Evolutionary conservation across 768 basidiomycete species (phyloP).

Genomic region (Xerocomellus amylosporus): DNA sequence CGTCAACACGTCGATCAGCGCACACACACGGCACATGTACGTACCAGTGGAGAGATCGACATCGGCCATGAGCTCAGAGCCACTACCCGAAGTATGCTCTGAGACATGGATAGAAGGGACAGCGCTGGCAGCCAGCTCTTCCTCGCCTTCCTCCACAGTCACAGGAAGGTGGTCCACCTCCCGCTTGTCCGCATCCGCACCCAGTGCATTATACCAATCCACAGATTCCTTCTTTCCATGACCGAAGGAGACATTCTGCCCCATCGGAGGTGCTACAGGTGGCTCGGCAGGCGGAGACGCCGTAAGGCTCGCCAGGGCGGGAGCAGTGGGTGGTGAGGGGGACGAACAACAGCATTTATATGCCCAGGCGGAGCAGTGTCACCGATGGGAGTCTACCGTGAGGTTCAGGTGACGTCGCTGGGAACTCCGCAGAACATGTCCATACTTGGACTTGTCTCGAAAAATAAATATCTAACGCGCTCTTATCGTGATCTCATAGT

Average conservation of each 20-base stretch:
- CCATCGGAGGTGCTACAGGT: slow-evolving; percentile 15
- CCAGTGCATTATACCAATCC: slow-evolving; percentile 89
- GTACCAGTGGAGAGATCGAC: slow-evolving; percentile 67
- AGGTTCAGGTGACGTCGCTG: too few species aligned
- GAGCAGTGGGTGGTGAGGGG: slow-evolving; percentile 30
- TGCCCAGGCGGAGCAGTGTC: slow-evolving; percentile 69
- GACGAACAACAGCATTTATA: slow-evolving; percentile 49
- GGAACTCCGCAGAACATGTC: slow-evolving; percentile 1
- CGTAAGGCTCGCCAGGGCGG: neutral
- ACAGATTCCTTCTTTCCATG: slow-evolving; percentile 70
- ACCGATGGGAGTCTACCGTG: too few species aligned
- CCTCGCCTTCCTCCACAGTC: slow-evolving; percentile 63
- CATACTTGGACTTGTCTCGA: slow-evolving; percentile 4
- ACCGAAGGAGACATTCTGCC: slow-evolving; percentile 15
- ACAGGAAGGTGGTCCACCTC: slow-evolving; percentile 44
- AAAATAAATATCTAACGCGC: neutral
- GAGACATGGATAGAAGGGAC: slow-evolving; percentile 58
- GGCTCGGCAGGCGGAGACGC: slow-evolving; percentile 24
- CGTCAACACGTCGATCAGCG: slow-evolving; percentile 1
- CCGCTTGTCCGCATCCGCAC: slow-evolving; percentile 57
- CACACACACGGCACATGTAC: neutral
- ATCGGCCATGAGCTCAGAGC: slow-evolving; percentile 61
- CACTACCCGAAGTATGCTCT: slow-evolving; percentile 39
- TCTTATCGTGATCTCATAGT: neutral
- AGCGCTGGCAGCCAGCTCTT: slow-evolving; percentile 38